Evolutionary conservation across 208 protist genomes (phyloP).

Genomic region (Crithidia sp.): DNA sequence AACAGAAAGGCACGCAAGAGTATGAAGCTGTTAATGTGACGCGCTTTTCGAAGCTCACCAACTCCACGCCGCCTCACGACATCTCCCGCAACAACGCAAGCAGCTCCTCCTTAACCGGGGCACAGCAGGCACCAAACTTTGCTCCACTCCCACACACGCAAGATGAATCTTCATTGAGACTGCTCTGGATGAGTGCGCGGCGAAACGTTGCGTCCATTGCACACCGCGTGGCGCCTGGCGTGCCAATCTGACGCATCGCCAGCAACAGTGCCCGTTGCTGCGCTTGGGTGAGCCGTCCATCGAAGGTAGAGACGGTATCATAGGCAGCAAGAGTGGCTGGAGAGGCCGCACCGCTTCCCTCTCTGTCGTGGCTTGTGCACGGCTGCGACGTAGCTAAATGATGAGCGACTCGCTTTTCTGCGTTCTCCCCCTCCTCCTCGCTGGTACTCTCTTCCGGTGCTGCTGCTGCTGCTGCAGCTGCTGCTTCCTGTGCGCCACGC

Average conservation of each 20-base stretch:
- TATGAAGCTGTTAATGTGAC: too few relatives aligned
- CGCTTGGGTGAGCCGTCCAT: neutral
- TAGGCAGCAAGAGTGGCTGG: neutral
- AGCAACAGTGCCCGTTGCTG: slow-evolving; percentile 34
- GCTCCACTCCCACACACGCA: slow-evolving; percentile 62
- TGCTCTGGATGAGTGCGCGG: slow-evolving; percentile 22
- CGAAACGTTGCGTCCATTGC: slow-evolving; percentile 48
- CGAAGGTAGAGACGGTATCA: neutral
- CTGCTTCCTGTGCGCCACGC: too few relatives aligned
- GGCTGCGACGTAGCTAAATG: too few relatives aligned
- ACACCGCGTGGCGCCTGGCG: slow-evolving; percentile 53
- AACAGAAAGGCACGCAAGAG: too few relatives aligned
- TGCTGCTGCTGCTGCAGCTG: too few relatives aligned
- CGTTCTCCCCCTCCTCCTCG: too few relatives aligned
- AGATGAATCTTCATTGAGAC: slow-evolving; percentile 4
- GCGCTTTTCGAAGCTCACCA: too few relatives aligned
- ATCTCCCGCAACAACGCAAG: neutral
- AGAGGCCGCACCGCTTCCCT: neutral
- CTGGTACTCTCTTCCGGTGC: too few relatives aligned
- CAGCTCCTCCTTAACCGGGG: slow-evolving; percentile 41
- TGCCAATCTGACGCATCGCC: slow-evolving; percentile 38
- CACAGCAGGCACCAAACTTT: slow-evolving; percentile 53
- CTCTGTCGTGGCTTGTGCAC: too few relatives aligned
- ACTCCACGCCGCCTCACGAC: too few relatives aligned
- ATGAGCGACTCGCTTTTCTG: too few relatives aligned